Base-by-base conservation (phyloP, 2,329 filamentous ascomycete species). In the Fusarium torulosum region DNA sequence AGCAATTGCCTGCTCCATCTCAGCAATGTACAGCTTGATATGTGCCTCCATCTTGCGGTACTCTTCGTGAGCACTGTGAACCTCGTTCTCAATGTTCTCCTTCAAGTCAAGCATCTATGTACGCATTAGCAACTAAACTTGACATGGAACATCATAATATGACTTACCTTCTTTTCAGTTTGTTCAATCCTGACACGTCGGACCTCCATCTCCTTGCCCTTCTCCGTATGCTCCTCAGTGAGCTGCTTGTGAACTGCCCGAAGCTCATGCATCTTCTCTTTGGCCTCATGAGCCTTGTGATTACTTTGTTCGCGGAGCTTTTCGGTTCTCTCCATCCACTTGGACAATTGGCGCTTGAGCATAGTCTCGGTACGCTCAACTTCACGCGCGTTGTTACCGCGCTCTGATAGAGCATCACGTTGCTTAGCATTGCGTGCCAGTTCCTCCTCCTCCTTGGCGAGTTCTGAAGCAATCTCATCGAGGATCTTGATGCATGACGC, bases 31-130 rank as follows among this genome's bases (percentile, higher is more conserved):
- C 66, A 98, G 84, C 80, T 94, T 95, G 78, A 99, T 96, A 77
- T 99, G 96, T 37, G 93, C 91, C 79, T 98, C 95, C 88, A 99
- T 91, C 88, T 97, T 97, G 76, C 97, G 86, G 79, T 97, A 99
- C 82, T 98, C 93, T 70, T 97, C 94, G 73, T 97, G 89, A 1
- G 96, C 94, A 56, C 88, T 88, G 76, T 96, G 92, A 10, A 98
- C 91, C 79, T 99, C 96, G 64, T 91, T 94, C 76, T 98, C 95
- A 66, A 99, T 97, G 74, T 96, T 96, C 78, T 98, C 96, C 77
- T 97, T 98, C 71, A 99, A 85, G 79, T 99, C 96, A 46, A 91
- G 89, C 95, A 98, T 99, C 94, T 97, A 66, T 33, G 4, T 15
- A 7, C 25, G n/a, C 75, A 76, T 68, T 72, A 62, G 78, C 13